These are phyloP conservation scores for Sorghum bicolor DNA, from an alignment of 176 grass and related monocot species.

Conservation along the genomic window DNA sequence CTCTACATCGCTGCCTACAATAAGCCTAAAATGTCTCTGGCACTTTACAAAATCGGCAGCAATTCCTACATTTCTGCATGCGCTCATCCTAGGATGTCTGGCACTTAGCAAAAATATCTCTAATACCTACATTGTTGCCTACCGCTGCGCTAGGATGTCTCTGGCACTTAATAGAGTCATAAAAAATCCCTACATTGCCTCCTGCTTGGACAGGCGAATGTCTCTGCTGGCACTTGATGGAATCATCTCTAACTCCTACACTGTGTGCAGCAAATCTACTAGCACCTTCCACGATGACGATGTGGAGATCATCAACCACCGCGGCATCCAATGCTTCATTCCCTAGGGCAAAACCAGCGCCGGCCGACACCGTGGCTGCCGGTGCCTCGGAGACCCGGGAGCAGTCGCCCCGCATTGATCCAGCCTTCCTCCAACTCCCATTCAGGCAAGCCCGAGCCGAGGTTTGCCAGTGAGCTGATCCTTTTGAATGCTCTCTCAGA, in stretches of 20 bases:
- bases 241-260: neutral
- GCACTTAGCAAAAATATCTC: neutral
- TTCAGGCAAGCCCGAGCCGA: conserved; percentile 2
- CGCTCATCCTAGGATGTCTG: neutral
- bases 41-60: neutral
- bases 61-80: neutral
- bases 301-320: neutral
- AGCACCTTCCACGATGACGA: neutral
- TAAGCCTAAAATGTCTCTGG: neutral
- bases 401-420: neutral
- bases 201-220: neutral
- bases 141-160: neutral
- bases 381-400: neutral
- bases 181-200: neutral
- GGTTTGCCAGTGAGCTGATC: conserved; percentile 19
- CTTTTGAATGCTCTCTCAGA: neutral
- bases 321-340: neutral
- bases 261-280: neutral
- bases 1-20: neutral
- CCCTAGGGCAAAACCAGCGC: neutral
- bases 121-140: neutral
- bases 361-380: neutral
- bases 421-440: conserved; percentile 35
- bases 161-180: neutral
- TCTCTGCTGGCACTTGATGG: neutral